Base-by-base conservation (phyloP, 2,329 filamentous ascomycete genomes). In the Cryphonectria parasitica region DNA sequence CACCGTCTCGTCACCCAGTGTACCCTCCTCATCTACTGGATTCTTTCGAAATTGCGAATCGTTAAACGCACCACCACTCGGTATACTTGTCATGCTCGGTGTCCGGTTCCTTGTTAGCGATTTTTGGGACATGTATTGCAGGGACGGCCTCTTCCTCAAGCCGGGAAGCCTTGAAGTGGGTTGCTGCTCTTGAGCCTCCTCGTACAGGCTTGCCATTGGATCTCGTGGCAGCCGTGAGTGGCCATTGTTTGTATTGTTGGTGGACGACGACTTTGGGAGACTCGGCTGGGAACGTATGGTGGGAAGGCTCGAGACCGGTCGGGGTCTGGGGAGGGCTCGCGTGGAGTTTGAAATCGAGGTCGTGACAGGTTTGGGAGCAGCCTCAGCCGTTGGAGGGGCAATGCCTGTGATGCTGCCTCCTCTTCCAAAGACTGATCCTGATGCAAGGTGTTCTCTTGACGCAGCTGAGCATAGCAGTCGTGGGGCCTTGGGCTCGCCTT, bases 261-360 rank as follows among this genome's bases (percentile, higher is more conserved):
- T 39, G 36, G 34, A 61, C 7, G 56, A 43, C 11, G 39, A 11
- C 56, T 60, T 64, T 10, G 67, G 43, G 15, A 68, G 36, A 28
- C 68, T 66, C 13, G 61, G 68, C 34, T 68, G 70, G 62, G 67
- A 28, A 22, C 54, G 65, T 49, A 45, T 49, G 34, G 64, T 68
- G n/a, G 71, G 67, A n/a, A 68, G 71, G 62, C 67, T 68, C 58
- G 70, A 73, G 39, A 56, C 61, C 2, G 70, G 69, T 25, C 70
- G 64, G 19, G 67, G 43, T 61, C 65, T 65, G 34, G 68, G 65
- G n/a, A 69, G 62, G 39, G 65, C 25, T 25, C 66, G 68, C 5
- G 70, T 17, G 25, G 66, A 13, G 25, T 31, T 25, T 3, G 67
- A 31, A n/a, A 25, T 28, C 31, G 61, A 28, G 13, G 56, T 13